These are phyloP conservation scores for Funneliformis mosseae DNA, from an alignment of 192 early-diverging fungal species.

Conservation along the genomic window DNA sequence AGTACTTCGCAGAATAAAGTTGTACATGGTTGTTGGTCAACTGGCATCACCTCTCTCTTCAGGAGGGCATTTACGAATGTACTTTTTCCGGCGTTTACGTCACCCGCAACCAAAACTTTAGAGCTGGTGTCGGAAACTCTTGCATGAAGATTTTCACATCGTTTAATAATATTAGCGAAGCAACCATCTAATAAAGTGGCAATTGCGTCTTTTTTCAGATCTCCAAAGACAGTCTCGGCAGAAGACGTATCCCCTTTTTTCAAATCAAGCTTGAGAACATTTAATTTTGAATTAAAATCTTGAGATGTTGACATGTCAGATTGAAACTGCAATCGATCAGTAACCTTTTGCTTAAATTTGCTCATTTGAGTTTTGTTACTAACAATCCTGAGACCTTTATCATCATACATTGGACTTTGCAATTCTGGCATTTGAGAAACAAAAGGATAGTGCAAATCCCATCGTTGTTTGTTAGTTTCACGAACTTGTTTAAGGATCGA, in stretches of 20 bases:
- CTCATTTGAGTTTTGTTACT: neutral
- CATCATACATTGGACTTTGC: conserved; percentile 37
- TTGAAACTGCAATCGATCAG: neutral
- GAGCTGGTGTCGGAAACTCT: conserved; percentile 90
- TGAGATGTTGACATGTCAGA: conserved; percentile 34
- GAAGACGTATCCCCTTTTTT: conserved; percentile 65
- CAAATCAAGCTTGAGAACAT: conserved; percentile 70
- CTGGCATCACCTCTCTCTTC: conserved; percentile 85
- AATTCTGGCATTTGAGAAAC: conserved; percentile 36
- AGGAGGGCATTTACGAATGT: conserved; percentile 97
- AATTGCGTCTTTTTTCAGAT: conserved; percentile 69
- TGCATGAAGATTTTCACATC: conserved; percentile 81
- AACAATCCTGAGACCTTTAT: conserved; percentile 34
- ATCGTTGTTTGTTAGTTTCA: conserved; percentile 60
- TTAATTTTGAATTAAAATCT: conserved; percentile 50
- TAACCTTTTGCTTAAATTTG: neutral
- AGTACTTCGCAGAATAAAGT: conserved; percentile 95
- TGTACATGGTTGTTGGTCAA: conserved; percentile 98
- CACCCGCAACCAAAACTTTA: conserved; percentile 95
- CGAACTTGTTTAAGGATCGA: conserved; percentile 68
- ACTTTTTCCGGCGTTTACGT: conserved; percentile 96
- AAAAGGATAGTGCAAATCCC: conserved; percentile 25
- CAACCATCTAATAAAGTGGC: conserved; percentile 71
- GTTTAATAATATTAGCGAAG: conserved; percentile 61
- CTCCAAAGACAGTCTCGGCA: conserved; percentile 57